Conservation (phyloP, 805 yeast genomes). For the Priceomyces haplophilus region DNA sequence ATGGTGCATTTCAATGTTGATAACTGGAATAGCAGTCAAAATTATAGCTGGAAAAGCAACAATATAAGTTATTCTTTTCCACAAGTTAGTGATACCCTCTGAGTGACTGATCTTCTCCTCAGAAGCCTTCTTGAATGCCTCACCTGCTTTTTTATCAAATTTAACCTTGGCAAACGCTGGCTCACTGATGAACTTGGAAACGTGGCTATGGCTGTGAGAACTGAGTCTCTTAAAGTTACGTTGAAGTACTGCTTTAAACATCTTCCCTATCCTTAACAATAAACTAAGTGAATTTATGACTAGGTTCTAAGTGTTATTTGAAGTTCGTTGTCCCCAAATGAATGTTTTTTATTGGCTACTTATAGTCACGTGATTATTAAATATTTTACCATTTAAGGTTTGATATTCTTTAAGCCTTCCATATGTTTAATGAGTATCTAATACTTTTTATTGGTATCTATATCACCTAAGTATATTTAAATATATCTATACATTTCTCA, state of each 20-base stretch:
- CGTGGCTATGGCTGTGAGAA: slow-evolving; percentile 40
- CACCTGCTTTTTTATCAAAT: slow-evolving; percentile 61
- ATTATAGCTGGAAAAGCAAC: slow-evolving; percentile 82
- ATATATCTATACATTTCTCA: no score
- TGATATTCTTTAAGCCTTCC: no score
- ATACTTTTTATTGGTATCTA: no score
- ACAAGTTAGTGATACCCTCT: slow-evolving; percentile 63
- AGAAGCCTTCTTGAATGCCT: slow-evolving; percentile 58
- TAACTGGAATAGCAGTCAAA: slow-evolving; percentile 76
- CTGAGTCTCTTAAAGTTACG: slow-evolving; percentile 40
- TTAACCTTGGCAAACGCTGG: slow-evolving; percentile 35
- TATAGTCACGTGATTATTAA: neutral
- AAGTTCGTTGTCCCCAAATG: neutral
- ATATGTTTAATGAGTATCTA: no score
- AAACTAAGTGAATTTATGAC: no score
- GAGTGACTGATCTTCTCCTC: slow-evolving; percentile 80
- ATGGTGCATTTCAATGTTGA: slow-evolving; percentile 80
- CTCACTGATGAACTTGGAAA: slow-evolving; percentile 40
- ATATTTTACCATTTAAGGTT: no score
- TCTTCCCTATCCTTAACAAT: slow-evolving; percentile 9
- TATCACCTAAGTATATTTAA: no score
- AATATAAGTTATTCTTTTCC: slow-evolving; percentile 81
- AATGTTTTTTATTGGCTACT: neutral
- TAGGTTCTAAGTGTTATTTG: neutral
- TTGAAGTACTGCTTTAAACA: slow-evolving; percentile 37